Evolutionary conservation across 2,329 filamentous ascomycete genomes (phyloP), one percentile per base, ranked within the genome.

Genomic region (Trichoderma lentiforme): DNA sequence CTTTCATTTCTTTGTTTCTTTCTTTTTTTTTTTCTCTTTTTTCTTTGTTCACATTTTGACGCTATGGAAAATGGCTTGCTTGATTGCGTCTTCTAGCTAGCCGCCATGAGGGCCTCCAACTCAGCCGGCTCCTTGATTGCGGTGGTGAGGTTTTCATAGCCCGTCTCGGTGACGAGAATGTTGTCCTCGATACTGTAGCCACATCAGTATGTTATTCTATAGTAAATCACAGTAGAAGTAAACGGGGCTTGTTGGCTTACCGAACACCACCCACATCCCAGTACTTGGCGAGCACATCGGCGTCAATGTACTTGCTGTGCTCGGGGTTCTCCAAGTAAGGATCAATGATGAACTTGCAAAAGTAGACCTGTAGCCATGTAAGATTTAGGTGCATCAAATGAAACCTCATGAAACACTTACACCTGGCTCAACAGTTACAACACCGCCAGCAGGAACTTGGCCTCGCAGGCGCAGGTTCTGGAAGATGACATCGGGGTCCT

Each of bases 401-500:
- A 18, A 1, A 4, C 18, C 0, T 1, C 6, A 18, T 6, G 8
- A 6, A 57, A n/a, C 24, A 85, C 89, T 82, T 85, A 93, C 89
- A 62, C 96, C 96, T 14, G 96, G 96, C 84, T 99, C 96, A 51
- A 98, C 95, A 0, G 96, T 99, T 68, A 99, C 91, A 28, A 99
- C 93, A 64, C 91, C 91, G 8, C 92, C 92, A 0, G 90, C 91
- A 0, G 94, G 93, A 62, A 98, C 81, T 26, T 83, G 86, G 14
- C 93, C 91, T 68, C 96, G 86, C 51, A 97, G 91, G 58, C 96
- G 87, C 73, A 99, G 84, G 79, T 98, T 98, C 68, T 90, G 87
- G 83, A 98, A 98, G 87, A 98, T 89, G 43, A 88, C 85, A 80
- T 99, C 95, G 73, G 87, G 84, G 79, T 99, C 96, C 9, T 85